Evolutionary conservation across 106 monocot genomes (phyloP), one percentile per base, ranked within the genome.

Genomic region (Chionographis japonica): DNA sequence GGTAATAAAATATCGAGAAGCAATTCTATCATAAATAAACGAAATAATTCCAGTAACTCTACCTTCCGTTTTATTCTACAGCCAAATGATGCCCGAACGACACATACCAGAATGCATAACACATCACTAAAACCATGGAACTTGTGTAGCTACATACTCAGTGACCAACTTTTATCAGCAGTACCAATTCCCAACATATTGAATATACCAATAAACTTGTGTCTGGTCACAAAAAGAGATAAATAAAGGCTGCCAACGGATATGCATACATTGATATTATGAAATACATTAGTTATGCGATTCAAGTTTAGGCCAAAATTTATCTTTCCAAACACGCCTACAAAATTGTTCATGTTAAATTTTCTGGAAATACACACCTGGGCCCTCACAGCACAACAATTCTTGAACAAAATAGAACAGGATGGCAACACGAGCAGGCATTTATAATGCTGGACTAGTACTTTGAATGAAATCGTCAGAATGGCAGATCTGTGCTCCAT

Each of bases 301-400:
- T 13, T 58, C 13, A 46, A 43, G 40, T 39, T 51, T 12, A 41
- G 52, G 10, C 16, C 37, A 56, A 27, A 37, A 50, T 35, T 67
- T n/a, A 57, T 49, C 58, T 27, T 70, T 77, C 19, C 37, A 41
- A 37, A 5, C 50, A 55, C 56, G 4, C 35, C 50, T 4, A 53
- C 6, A 57, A 75, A 57, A 12, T 1, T 3, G 51, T 41, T 40
- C 14, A 27, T 37, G 43, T 50, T 69, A 69, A 56, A 40, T 61
- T 54, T 68, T 63, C 56, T 51, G 53, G 58, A 50, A 63, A 20
- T 59, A 71, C 73, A 74, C 57, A 79, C 79, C 74, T 74, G 58
- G 20, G 39, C 37, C 63, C 64, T 58, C 43, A 54, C 53, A 80
- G 43, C 14, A 38, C 15, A 15, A 62, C 27, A 37, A 40, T 39